Evolutionary conservation across 805 yeast genomes (phyloP).

Genomic region (Komagataella phaffii): DNA sequence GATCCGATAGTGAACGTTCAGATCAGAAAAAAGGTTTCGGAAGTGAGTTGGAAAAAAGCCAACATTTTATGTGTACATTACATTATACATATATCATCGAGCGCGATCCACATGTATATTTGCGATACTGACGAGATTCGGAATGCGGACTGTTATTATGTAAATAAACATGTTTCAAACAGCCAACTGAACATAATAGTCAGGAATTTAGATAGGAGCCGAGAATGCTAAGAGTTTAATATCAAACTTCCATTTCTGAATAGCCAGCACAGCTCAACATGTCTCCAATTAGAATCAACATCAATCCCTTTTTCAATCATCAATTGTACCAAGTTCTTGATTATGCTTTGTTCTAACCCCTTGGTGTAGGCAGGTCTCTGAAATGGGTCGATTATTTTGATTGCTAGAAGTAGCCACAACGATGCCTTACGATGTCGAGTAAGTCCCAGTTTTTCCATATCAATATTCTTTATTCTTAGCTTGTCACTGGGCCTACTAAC

Average conservation of each 20-base stretch:
- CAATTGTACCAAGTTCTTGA: neutral
- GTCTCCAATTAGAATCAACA: neutral
- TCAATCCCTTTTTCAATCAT: neutral
- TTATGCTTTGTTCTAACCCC: neutral
- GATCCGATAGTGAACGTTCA: neutral
- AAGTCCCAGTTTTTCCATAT: conserved; percentile 32
- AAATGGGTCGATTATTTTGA: conserved; percentile 47
- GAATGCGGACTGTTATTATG: too few relatives aligned
- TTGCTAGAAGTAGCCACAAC: conserved; percentile 64
- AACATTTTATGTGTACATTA: neutral
- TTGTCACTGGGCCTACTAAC: conserved; percentile 7
- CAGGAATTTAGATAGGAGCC: neutral
- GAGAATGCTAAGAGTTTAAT: neutral
- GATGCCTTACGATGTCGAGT: conserved; percentile 62
- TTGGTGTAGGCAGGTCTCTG: conserved; percentile 4
- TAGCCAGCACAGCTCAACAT: neutral
- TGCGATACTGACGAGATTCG: neutral
- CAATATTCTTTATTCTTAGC: conserved; percentile 17
- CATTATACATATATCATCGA: neutral
- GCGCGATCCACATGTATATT: neutral
- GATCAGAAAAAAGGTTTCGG: neutral
- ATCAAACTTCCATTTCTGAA: neutral
- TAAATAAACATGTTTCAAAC: too few relatives aligned
- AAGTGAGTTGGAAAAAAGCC: neutral
- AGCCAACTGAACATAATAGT: too few relatives aligned